A percentile compares a stretch with the other conserved stretches of the same genome.
These are phyloP conservation scores for Leccinum subtestaceum DNA, from an alignment of 768 basidiomycete genomes.

Conservation along the genomic window DNA sequence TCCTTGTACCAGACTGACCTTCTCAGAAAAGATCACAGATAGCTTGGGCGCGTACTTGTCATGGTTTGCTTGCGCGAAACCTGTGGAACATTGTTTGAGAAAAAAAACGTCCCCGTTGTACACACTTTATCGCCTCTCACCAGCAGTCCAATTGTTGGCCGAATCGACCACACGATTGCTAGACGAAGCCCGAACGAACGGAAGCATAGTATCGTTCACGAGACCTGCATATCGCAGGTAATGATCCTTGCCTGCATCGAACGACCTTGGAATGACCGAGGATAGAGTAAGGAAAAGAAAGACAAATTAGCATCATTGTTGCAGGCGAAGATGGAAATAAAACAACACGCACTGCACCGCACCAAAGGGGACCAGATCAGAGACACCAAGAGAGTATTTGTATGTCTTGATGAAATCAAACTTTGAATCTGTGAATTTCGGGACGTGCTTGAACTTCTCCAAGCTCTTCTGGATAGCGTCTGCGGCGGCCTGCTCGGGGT, in stretches of 20 bases:
- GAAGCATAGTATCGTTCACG: constrained; percentile 41
- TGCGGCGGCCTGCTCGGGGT: constrained; percentile 51
- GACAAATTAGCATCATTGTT: constrained; percentile 18
- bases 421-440: constrained; percentile 38
- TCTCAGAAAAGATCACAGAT: constrained; percentile 55
- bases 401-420: constrained; percentile 56
- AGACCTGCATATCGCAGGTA: constrained; percentile 52
- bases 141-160: constrained; percentile 65
- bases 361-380: constrained; percentile 64
- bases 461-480: constrained; percentile 45
- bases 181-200: constrained; percentile 49
- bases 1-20: constrained; percentile 34
- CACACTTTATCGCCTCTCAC: constrained; percentile 30
- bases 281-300: neutral
- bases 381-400: constrained; percentile 52
- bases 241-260: constrained; percentile 47
- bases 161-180: constrained; percentile 57
- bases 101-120: neutral
- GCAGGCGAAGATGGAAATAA: constrained; percentile 49
- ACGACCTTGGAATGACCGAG: constrained; percentile 35
- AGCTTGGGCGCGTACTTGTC: constrained; percentile 43
- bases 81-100: neutral
- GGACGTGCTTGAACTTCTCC: constrained; percentile 48
- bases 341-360: constrained; percentile 55
- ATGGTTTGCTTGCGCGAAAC: constrained; percentile 50